Evolutionary conservation across 768 basidiomycete genomes (phyloP), one percentile per base, ranked within the genome.

Genomic region (Cantharellus cinnabarinus): DNA sequence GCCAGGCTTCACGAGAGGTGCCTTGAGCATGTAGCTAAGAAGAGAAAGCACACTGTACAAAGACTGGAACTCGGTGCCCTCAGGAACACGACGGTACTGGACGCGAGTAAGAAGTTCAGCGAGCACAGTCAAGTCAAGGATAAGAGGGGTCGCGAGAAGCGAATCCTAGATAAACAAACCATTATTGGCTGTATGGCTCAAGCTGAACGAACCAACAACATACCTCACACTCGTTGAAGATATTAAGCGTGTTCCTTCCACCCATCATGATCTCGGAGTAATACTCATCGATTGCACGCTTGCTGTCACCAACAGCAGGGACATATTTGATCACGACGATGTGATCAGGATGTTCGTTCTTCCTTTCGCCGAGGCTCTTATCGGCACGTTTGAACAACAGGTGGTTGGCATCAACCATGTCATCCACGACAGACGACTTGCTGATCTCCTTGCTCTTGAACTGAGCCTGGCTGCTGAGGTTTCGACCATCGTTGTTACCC

Each of bases 201-300:
- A 42, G 10, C 48, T 59, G 10, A 39, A 57, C 5, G 42, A 40
- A 59, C 42, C 55, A 7, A 48, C 41, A 68, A 37, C 77, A 7
- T 63, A 83, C 84, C 76, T 94, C 90, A 76, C 94, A 97, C 71
- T 93, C 87, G 71, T 97, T 97, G 79, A 94, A 95, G 73, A 90
- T 89, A 70, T 88, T 90, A 76, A 95, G 91, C 5, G 86, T 89
- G 63, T 85, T 87, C 62, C 89, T 76, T 38, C 93, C 93, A 64
- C 93, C 93, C 68, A 93, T 94, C 75, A 93, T 83, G 67, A 98
- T 91, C 77, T 98, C 93, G 5, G 89, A 93, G 71, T 91, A 90
- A 73, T 97, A 98, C 75, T 97, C 93, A 72, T 98, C 95, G 76
- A 98, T 90, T n/a, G 93, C 95, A 59, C 89, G 79, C 80, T 97